Evolutionary conservation across 139 green algal species (phyloP), one percentile per base, ranked within the genome.

Genomic region (Pleodorina starrii): DNA sequence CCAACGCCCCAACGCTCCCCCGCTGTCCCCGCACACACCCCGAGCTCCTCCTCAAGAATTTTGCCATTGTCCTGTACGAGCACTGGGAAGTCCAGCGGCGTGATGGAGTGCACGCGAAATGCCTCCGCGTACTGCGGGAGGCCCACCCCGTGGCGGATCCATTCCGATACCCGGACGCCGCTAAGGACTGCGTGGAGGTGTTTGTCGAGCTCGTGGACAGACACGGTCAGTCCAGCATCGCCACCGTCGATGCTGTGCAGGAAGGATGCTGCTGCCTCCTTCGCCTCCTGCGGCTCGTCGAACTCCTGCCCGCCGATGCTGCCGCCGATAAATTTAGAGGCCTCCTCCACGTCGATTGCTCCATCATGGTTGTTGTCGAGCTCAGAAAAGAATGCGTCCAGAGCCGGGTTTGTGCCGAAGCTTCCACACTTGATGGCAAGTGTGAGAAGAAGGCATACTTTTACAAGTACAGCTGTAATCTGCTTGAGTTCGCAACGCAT

Each of bases 71-170:
- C 76, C 29, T 89, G 91, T 2, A 95, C 75, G 4, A 96, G 80
- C 85, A 93, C 38, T 14, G 94, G 93, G 69, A 96, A 96, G 85
- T 96, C 93, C 11, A 91, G 66, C 23, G 88, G 85, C 75, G 91
- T 95, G 17, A 96, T 91, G 16, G 88, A 68, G 48, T 95, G 92
- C 1, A 83, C 5, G 27, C 59, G 72, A 66, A 96, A 95, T 1
- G 84, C 80, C 19, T 92, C 43, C 2, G 82, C 91, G 90, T 95
- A 95, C 80, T 95, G 89, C 19, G 92, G 92, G 25, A 96, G 90
- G 0, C 86, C 80, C 29, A 95, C 29, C 23, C 91, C 85, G 82
- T 95, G 84, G 25, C 63, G 46, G 1, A 96, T 89, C 94, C 94
- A 96, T 10, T 94, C 91, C 29, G 48, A 86, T 6, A 95, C 93